These are phyloP conservation scores for Talaromyces nanjingensis DNA, from an alignment of 495 filamentous ascomycete species.

Conservation along the genomic window DNA sequence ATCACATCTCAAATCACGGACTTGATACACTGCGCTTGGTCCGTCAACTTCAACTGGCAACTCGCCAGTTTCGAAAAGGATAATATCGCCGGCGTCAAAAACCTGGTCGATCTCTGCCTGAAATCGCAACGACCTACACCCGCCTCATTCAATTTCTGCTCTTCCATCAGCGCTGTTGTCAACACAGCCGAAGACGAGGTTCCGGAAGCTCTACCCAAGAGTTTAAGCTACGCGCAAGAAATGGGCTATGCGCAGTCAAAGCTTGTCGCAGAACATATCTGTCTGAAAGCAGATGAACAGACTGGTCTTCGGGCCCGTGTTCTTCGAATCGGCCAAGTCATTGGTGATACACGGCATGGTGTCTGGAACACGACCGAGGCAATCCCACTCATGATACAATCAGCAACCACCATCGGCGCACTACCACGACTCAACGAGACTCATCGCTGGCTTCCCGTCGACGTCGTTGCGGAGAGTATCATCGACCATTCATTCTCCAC, in stretches of 20 bases:
- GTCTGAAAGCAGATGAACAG: slow-evolving; percentile 25
- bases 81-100: slow-evolving; percentile 46
- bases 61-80: slow-evolving; percentile 51
- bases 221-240: slow-evolving; percentile 41
- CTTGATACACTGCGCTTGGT: slow-evolving; percentile 63
- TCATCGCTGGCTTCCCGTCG: slow-evolving; percentile 52
- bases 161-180: slow-evolving; percentile 46
- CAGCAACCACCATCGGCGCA: slow-evolving; percentile 33
- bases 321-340: slow-evolving; percentile 53
- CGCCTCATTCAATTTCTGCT: slow-evolving; percentile 51
- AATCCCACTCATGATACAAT: slow-evolving; percentile 54
- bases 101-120: slow-evolving; percentile 51
- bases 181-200: slow-evolving; percentile 25
- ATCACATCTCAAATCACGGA: slow-evolving; percentile 36
- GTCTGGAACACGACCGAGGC: slow-evolving; percentile 60
- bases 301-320: slow-evolving; percentile 27
- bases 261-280: slow-evolving; percentile 54
- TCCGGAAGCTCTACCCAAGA: slow-evolving; percentile 38
- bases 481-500: slow-evolving; percentile 4
- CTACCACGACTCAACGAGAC: slow-evolving; percentile 47
- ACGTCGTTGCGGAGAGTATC: slow-evolving; percentile 37
- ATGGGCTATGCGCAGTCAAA: slow-evolving; percentile 59
- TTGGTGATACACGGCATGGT: slow-evolving; percentile 43
- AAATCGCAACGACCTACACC: slow-evolving; percentile 20
- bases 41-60: slow-evolving; percentile 61